Evolutionary conservation across 1,284 basidiomycete species (phyloP), one percentile per base, ranked within the genome.

Genomic region (Rhodotorula glutinis): DNA sequence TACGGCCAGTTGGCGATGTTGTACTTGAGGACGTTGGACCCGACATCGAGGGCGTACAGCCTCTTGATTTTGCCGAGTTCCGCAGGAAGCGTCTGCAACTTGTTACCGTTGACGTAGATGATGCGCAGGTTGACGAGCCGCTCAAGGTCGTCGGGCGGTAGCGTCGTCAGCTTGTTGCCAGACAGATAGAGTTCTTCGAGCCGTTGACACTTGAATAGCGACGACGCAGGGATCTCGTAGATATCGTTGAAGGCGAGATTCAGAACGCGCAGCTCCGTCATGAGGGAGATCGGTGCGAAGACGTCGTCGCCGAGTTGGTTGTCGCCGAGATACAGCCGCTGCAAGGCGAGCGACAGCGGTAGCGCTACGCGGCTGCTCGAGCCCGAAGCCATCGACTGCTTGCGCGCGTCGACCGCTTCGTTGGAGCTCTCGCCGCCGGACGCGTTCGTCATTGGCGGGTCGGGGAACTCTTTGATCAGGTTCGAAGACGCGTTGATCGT

Each of bases 1-100:
- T 95, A 99, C 76, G 95, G 91, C 89, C 89, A 95, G 77, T 98
- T 99, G 75, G 92, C 90, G 73, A 98, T 94, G 78, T 98, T 99
- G 81, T 98, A 98, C 83, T 92, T 94, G 79, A 99, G 83, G 60
- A 87, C 80, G 78, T 99, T 99, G 78, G 89, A 94, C 11, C 95
- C 94, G 2, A 92, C 96, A 77, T 99, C 96, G 68, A 99, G 83
- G 38, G 90, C 86, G 69, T 85, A 86, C 73, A 99, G 81, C 65
- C 85, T 87, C 76, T 85, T 85, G 72, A 98, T 84, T 76, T 91
- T 90, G 44, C 88, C 88, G 53, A 98, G 80, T 78, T 98, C 95
- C 58, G 89, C 87, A 2, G 95, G 96, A 9, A 98, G 80, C 23
- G 92, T 95, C 79, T 92, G 91, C 51, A 99, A 81, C 57, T 88